Evolutionary conservation across 306 rosid species (phyloP).

Genomic region (Vigna nakashimae): DNA sequence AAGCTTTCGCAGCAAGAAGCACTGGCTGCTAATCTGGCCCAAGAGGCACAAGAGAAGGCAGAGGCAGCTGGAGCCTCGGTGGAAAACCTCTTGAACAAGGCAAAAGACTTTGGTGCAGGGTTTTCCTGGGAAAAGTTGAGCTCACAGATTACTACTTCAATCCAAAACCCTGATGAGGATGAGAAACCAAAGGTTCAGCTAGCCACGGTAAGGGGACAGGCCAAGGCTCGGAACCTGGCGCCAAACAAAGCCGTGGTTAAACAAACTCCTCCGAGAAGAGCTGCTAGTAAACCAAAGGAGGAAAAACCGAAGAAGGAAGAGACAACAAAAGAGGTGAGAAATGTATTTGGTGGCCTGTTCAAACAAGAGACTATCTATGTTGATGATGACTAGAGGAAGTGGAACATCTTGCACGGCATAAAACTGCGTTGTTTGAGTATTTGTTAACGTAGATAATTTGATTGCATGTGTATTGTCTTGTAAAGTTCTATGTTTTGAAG

Average conservation of each 20-base stretch:
- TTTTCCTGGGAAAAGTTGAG: constrained; percentile 78
- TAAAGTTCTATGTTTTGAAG: constrained; percentile 48
- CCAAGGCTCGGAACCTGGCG: constrained; percentile 73
- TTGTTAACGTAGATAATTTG: constrained; percentile 41
- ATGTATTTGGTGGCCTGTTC: constrained; percentile 89
- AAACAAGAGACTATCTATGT: constrained; percentile 90
- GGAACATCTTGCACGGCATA: constrained; percentile 32
- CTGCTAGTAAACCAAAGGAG: constrained; percentile 52
- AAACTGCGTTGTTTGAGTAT: constrained; percentile 37
- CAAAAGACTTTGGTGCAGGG: constrained; percentile 73
- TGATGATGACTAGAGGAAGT: constrained; percentile 80
- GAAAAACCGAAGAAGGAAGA: constrained; percentile 47
- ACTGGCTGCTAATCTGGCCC: constrained; percentile 57
- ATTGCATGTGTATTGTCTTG: constrained; percentile 45
- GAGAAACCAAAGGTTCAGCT: constrained; percentile 66
- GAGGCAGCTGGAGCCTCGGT: constrained; percentile 63
- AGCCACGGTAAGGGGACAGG: constrained; percentile 93
- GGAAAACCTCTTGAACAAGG: constrained; percentile 64
- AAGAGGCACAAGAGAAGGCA: constrained; percentile 66
- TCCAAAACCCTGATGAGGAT: constrained; percentile 55
- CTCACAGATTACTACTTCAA: constrained; percentile 63
- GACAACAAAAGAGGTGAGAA: constrained; percentile 68
- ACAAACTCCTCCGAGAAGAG: constrained; percentile 43
- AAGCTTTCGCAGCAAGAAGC: constrained; percentile 66
- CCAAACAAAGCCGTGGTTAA: constrained; percentile 66